Evolutionary conservation across 2,329 filamentous ascomycete genomes (phyloP), one percentile per base, ranked within the genome.

Genomic region (Calonectria pauciramosa): DNA sequence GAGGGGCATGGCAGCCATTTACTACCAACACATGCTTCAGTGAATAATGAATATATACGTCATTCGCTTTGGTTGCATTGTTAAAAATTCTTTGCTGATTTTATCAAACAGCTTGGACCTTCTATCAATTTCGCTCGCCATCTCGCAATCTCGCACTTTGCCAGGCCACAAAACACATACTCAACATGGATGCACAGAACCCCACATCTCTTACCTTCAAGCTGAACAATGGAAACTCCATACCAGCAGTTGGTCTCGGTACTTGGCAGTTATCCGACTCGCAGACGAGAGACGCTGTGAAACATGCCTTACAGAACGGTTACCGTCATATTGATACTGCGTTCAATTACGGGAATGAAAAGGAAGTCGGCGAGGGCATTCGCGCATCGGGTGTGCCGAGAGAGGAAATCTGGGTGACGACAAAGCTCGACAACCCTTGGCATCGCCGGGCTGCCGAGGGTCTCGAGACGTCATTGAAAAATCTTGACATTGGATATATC

Each of bases 391-490:
- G 86, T 16, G 86, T 91, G 3, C 86, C 87, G 36, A 87, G 90
- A 28, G 83, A 87, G 70, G 87, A 91, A 77, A 88, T 92, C 79
- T 92, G 89, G 87, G 81, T 92, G 70, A 94, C 93, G 75, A 93
- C 92, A 76, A 95, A 94, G 86, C 88, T 94, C 56, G 92, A 93
- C 87, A 94, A 94, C 89, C 91, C 79, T 23, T 74, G 71, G 71
- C 91, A 91, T 86, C 92, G 93, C 88, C 1, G 87, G 91, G 76
- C 90, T 90, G 76, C 91, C 93, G 23, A 88, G 88, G 75, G 90
- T 77, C 84, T 91, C 52, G 83, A 88, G 68, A 86, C 87, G 72
- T 90, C 90, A 3, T 82, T 91, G 76, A 85, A 88, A 77, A 87
- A 86, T 54, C 84, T 92, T 26, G 86, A 87, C 18, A 84, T 86